These are phyloP conservation scores for Durio zibethinus DNA, from an alignment of 345 rosid genomes.

Conservation along the genomic window DNA sequence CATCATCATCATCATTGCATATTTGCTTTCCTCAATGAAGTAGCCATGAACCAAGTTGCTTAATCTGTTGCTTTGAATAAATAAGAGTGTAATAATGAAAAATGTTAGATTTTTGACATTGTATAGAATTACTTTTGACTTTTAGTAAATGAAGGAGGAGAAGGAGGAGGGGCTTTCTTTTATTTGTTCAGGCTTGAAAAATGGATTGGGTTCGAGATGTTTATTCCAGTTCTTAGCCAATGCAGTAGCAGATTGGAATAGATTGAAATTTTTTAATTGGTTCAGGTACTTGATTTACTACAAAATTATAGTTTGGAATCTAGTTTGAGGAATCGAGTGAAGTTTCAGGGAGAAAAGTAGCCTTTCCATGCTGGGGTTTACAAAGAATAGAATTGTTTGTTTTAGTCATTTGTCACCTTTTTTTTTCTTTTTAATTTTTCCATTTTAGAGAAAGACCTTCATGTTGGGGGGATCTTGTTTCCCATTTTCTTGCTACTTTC, in stretches of 20 bases:
- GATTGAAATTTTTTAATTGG: neutral
- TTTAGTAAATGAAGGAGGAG: neutral
- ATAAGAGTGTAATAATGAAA: neutral
- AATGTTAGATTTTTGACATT: neutral
- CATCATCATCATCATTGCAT: neutral
- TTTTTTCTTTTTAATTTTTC: too few species aligned
- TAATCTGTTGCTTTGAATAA: neutral
- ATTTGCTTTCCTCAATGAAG: neutral
- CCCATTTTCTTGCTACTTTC: neutral
- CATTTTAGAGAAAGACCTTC: neutral
- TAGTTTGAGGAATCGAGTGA: neutral
- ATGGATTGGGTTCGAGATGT: neutral
- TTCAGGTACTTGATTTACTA: neutral
- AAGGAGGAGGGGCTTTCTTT: neutral
- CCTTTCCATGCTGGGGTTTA: neutral
- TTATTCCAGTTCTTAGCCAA: neutral
- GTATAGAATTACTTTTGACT: neutral
- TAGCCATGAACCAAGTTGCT: neutral
- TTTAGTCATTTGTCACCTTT: neutral
- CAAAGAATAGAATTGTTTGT: neutral
- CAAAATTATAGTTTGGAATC: neutral
- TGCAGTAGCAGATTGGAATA: neutral
- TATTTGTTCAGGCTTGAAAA: neutral
- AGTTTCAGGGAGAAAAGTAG: neutral
- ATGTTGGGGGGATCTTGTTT: neutral